These are phyloP conservation scores for Comarum palustre DNA, from an alignment of 306 rosid species.

Conservation along the genomic window DNA sequence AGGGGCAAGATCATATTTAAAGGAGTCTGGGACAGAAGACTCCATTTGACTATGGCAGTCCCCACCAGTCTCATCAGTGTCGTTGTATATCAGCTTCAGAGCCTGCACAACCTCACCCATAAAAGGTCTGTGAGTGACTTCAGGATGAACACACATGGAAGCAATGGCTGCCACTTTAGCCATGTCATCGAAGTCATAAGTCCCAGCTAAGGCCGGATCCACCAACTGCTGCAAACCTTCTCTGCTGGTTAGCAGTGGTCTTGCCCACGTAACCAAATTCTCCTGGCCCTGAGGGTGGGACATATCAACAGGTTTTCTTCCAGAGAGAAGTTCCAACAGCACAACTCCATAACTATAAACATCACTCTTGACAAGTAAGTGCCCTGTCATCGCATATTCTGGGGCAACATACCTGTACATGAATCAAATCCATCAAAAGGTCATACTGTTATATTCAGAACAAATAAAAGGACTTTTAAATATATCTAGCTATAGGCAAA, in stretches of 20 bases:
- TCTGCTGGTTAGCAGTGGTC: conserved; percentile 63
- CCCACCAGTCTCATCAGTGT: conserved; percentile 67
- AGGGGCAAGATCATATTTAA: conserved; percentile 56
- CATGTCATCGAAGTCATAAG: conserved; percentile 77
- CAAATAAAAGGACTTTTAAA: neutral
- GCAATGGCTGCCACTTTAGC: conserved; percentile 93
- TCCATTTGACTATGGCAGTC: conserved; percentile 66
- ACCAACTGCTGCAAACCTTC: conserved; percentile 82
- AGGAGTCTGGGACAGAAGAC: conserved; percentile 67
- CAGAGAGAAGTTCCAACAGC: conserved; percentile 86
- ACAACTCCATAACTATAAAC: conserved; percentile 98
- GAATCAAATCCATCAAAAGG: conserved; percentile 6
- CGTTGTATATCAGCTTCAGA: conserved; percentile 78
- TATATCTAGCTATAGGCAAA: neutral
- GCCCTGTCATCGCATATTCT: conserved; percentile 99
- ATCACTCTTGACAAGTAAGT: conserved; percentile 91
- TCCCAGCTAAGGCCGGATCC: conserved; percentile 81
- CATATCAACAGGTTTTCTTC: conserved; percentile 95
- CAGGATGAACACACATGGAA: conserved; percentile 84
- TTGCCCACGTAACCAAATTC: conserved; percentile 89
- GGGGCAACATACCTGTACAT: conserved; percentile 88
- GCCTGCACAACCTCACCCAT: conserved; percentile 99
- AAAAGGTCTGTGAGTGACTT: conserved; percentile 82
- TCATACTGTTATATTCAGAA: neutral
- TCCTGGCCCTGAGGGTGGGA: conserved; percentile 78